Evolutionary conservation across 805 yeast species (phyloP), one percentile per base, ranked within the genome.

Genomic region (Nematodospora valgi): DNA sequence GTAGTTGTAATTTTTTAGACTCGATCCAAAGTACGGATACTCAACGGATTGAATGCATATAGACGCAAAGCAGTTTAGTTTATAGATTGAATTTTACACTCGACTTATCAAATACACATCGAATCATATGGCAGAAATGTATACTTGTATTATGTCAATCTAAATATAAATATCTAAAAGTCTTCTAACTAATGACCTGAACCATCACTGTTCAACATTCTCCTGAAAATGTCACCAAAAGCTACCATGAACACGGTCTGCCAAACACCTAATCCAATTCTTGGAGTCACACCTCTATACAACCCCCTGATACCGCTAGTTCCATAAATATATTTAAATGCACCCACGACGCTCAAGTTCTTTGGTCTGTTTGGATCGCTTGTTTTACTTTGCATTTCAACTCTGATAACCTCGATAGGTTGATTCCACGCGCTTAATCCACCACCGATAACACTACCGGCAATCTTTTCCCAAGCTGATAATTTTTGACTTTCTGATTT

Each of bases 161-260:
- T 11, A 22, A 11, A 22, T 11, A 12, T 22, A 22, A 22, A 12
- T 12, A 22, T 22, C 11, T 22, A 12, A 11, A 22, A 11, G n/a
- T n/a, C n/a, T n/a, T n/a, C n/a, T n/a, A n/a, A n/a, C 41, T 51
- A 62, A 48, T 62, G 68, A 15, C 65, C 66, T 23, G 56, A 58
- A 30, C 67, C 65, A 17, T 67, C 67, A 23, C 68, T 57, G 36
- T 66, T 66, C 48, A 67, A 58, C 57, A 62, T 43, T 44, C 52
- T 56, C 52, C 64, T 67, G 53, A 66, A 60, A 27, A 88, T 86
- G 56, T 93, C 98, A 59, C 98, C 98, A 48, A 93, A 79, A 9
- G 96, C 96, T 40, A 91, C 98, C 98, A 91, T 91, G 62, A 95
- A 91, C 30, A 91, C 87, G 3, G 98, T 91, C 71, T 93, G 98